A percentile compares a stretch with the other conserved stretches of the same genome.
These are phyloP conservation scores for Mycena olivaceomarginata DNA, from an alignment of 768 basidiomycete genomes.

Conservation along the genomic window DNA sequence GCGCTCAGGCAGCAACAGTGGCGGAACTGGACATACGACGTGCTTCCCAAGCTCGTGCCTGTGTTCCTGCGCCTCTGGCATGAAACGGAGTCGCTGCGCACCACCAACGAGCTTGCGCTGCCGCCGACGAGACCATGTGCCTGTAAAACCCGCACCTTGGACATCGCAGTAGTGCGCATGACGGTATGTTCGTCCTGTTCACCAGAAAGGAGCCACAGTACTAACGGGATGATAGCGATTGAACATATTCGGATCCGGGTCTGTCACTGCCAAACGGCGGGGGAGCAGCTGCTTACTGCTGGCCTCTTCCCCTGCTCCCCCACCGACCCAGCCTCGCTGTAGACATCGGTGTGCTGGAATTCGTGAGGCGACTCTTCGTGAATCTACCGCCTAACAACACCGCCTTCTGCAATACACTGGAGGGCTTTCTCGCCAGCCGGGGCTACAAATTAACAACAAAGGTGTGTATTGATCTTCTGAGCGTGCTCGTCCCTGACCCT, in stretches of 20 bases:
- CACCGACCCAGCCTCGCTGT: background rate
- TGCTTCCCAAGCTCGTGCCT: too few species aligned
- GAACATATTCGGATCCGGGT: background rate
- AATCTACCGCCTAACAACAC: background rate
- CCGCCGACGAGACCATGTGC: too few species aligned
- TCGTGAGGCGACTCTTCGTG: background rate
- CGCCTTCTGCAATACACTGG: background rate
- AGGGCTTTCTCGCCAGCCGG: background rate
- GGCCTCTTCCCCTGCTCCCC: background rate
- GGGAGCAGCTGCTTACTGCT: background rate
- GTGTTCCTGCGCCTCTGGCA: too few species aligned
- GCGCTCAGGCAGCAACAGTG: too few species aligned
- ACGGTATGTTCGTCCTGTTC: too few species aligned
- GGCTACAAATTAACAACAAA: background rate
- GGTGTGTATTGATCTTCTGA: too few species aligned
- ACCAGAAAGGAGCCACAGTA: background rate
- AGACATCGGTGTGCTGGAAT: background rate
- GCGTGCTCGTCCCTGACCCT: too few species aligned
- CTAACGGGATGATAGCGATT: background rate
- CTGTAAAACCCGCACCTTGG: too few species aligned
- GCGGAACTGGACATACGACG: too few species aligned
- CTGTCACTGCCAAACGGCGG: background rate
- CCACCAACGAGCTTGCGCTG: too few species aligned
- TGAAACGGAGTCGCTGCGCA: too few species aligned
- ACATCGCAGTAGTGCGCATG: too few species aligned